Base-by-base conservation (phyloP, 2,329 filamentous ascomycete genomes). In the Neopestalotiopsis sp. region DNA sequence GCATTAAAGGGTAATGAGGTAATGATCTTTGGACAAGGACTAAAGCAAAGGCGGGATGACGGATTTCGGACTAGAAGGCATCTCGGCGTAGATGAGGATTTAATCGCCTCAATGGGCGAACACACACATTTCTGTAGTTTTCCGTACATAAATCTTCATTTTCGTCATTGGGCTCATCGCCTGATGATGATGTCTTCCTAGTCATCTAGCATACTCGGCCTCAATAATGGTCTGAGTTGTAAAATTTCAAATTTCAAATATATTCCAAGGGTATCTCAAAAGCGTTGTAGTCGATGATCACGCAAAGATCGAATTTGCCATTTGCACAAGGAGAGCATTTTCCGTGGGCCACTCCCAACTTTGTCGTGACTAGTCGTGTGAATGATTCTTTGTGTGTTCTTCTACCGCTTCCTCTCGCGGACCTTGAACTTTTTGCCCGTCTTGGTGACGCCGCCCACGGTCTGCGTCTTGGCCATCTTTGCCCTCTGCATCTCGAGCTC, bases 401-500 rank as follows among this genome's bases (percentile, higher is more conserved):
- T 70, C 77, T 82, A 90, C 76, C 88, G 84, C 83, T 91, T 91
- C 71, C 89, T 84, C 77, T 88, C 84, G 71, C 87, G 85, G 67
- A 90, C 84, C 82, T 89, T 90, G 71, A 90, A 86, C 81, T 89
- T 90, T 78, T 86, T 86, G 30, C 89, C 89, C 53, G 83, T 82
- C 76, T 88, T 89, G 34, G 87, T 90, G n/a, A 83, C 75, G 14
- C 88, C 88, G 49, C 87, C 88, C 5, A 86, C 85, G 1, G 89
- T 91, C 9, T 86, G 82, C 72, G 88, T 90, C 82, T 91, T 91
- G 45, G 88, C 88, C 89, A 91, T 91, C 77, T 86, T 88, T 20
- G 88, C 87, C 69, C 86, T 83, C 78, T 91, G 88, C 67, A 89
- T 70, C 70, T 89, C 88, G 32, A 91, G 81, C 73, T 86, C 81